Conservation (phyloP, 2,329 filamentous ascomycete genomes). For the Alternaria novae-zelandiae region DNA sequence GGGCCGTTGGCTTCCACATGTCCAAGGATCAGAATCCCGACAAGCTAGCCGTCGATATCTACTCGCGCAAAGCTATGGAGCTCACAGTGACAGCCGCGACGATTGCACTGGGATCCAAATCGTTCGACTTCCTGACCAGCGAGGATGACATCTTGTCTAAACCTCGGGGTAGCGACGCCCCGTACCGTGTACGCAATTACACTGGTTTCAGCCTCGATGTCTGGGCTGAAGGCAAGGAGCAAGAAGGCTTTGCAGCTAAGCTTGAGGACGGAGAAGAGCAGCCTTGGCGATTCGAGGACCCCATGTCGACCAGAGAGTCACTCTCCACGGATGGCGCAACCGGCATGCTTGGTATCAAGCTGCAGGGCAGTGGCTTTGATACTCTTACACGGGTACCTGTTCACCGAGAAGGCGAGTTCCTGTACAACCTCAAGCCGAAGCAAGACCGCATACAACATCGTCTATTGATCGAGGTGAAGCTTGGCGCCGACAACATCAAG, state of each 20-base stretch:
- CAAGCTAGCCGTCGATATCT: conserved; percentile 80
- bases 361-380: conserved; percentile 95
- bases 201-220: conserved; percentile 90
- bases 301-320: conserved; percentile 94
- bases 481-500: conserved; percentile 96
- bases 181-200: conserved; percentile 92
- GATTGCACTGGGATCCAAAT: conserved; percentile 91
- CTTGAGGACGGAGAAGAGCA: conserved; percentile 88
- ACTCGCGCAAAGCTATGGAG: conserved; percentile 89
- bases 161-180: conserved; percentile 86
- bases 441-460: conserved; percentile 86
- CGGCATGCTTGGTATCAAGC: conserved; percentile 78
- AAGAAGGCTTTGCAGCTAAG: conserved; percentile 74
- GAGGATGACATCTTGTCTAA: conserved; percentile 94
- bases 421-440: conserved; percentile 89
- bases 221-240: conserved; percentile 73
- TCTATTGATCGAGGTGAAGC: conserved; percentile 86
- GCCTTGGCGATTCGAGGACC: conserved; percentile 96
- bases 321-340: conserved; percentile 82
- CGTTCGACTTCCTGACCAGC: conserved; percentile 84
- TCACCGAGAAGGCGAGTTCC: conserved; percentile 89
- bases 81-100: conserved; percentile 91
- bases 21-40: conserved; percentile 78
- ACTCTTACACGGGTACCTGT: conserved; percentile 85
- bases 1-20: conserved; percentile 91